Conservation (phyloP, 202 grass and related monocot genomes). For the Carex sylvatica region DNA sequence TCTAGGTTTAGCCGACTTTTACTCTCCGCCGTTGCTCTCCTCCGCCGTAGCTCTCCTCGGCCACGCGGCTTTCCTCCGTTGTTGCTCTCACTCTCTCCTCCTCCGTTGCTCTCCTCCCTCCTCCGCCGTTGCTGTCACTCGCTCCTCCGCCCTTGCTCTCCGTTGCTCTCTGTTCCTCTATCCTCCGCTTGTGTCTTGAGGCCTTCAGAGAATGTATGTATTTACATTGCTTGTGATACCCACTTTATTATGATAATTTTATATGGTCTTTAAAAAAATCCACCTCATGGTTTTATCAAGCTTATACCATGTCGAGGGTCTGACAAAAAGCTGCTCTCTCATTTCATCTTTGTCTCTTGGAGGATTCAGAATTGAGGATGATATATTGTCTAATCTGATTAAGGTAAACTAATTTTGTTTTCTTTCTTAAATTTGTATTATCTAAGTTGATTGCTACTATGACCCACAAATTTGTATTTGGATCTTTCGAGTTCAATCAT, state of each 20-base stretch:
- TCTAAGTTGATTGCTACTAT: neutral
- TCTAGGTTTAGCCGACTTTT: too few species aligned
- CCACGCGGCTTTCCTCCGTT: too few species aligned
- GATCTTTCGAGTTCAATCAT: neutral
- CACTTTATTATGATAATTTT: neutral
- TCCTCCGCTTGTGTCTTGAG: constrained; percentile 4
- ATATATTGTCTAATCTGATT: neutral
- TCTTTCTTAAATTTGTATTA: neutral
- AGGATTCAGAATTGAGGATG: neutral
- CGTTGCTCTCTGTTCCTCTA: too few species aligned
- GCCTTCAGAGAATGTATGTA: neutral
- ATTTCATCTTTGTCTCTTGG: constrained; percentile 21
- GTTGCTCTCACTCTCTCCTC: too few species aligned
- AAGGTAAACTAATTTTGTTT: constrained; percentile 11
- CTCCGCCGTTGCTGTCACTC: too few species aligned
- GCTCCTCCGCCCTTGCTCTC: too few species aligned
- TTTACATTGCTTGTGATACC: neutral
- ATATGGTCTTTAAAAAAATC: neutral
- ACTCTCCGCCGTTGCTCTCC: too few species aligned
- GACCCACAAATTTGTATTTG: neutral
- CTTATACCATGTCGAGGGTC: neutral
- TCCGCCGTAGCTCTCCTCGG: too few species aligned
- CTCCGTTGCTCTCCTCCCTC: too few species aligned
- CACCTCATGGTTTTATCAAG: constrained; percentile 1
- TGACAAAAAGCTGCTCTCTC: constrained; percentile 1